Conservation (phyloP, 208 protist species). For the Leishmania guyanensis region DNA sequence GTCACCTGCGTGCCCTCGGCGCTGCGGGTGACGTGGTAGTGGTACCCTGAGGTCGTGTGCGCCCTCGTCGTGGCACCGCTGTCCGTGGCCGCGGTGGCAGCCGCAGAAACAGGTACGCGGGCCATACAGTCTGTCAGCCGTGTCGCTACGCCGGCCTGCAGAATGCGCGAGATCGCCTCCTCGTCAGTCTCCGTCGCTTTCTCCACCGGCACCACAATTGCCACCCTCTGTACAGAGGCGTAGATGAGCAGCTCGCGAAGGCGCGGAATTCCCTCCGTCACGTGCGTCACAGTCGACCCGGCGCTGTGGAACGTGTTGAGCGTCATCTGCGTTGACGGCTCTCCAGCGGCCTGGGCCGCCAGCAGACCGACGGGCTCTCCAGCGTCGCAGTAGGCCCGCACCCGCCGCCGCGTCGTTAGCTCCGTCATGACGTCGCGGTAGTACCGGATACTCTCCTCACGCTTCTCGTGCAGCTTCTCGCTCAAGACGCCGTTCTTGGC, state of each 20-base stretch:
- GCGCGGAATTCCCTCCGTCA: slow-evolving; percentile 99
- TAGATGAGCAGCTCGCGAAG: slow-evolving; percentile 99
- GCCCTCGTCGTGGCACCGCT: neutral
- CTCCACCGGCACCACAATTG: slow-evolving; percentile 88
- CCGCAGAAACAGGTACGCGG: slow-evolving; percentile 1
- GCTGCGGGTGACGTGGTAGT: slow-evolving; percentile 65
- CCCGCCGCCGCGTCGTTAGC: slow-evolving; percentile 53
- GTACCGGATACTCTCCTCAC: slow-evolving; percentile 57
- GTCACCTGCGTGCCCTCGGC: slow-evolving; percentile 50
- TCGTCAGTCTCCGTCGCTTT: slow-evolving; percentile 62
- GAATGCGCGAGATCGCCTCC: slow-evolving; percentile 51
- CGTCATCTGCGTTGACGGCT: slow-evolving; percentile 99
- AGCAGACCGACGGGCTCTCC: slow-evolving; percentile 98
- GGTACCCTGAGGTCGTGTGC: slow-evolving; percentile 38
- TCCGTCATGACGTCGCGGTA: slow-evolving; percentile 62
- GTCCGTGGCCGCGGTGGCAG: neutral
- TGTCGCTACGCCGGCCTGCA: slow-evolving; percentile 61
- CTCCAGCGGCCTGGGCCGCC: slow-evolving; percentile 98
- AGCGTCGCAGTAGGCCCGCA: slow-evolving; percentile 83
- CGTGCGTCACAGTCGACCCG: slow-evolving; percentile 98
- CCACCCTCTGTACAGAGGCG: slow-evolving; percentile 88
- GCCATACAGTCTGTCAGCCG: slow-evolving; percentile 77
- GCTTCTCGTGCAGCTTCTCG: slow-evolving; percentile 70
- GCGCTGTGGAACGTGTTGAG: slow-evolving; percentile 99
- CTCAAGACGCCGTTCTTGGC: slow-evolving; percentile 36